These are phyloP conservation scores for Nemania sp. DNA, from an alignment of 2,329 filamentous ascomycete genomes.

Conservation along the genomic window DNA sequence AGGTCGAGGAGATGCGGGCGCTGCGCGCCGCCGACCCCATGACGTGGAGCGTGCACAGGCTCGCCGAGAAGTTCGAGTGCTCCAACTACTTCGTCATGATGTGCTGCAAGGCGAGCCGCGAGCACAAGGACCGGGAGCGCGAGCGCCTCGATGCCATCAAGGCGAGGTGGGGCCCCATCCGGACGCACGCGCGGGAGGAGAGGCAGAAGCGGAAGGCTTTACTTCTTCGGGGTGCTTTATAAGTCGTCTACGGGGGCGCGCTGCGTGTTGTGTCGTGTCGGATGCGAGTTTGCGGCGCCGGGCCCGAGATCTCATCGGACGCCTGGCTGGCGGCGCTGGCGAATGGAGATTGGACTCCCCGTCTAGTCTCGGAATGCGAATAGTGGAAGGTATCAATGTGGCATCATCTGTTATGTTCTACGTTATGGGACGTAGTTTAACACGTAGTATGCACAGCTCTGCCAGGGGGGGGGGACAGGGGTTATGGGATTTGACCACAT, in stretches of 20 bases:
- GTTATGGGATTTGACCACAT: constrained; percentile 1
- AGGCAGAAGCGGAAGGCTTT: constrained; percentile 57
- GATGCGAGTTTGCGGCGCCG: too few species aligned
- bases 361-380: not conserved
- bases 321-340: too few species aligned
- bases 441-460: not conserved
- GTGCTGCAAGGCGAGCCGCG: constrained; percentile 54
- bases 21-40: constrained; percentile 58
- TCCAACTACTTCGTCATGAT: constrained; percentile 62
- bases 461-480: not conserved
- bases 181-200: constrained; percentile 59
- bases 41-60: constrained; percentile 57
- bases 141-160: constrained; percentile 53
- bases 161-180: constrained; percentile 62
- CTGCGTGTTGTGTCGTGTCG: too few species aligned
- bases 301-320: too few species aligned
- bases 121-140: constrained; percentile 53
- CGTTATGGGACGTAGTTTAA: not conserved
- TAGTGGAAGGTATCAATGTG: not conserved
- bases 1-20: constrained; percentile 64
- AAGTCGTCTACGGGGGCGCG: constrained; percentile 27
- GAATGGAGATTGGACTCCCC: too few species aligned
- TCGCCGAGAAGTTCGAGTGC: constrained; percentile 62
- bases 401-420: not conserved
- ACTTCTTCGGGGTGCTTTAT: constrained; percentile 58